Evolutionary conservation across 768 basidiomycete species (phyloP), one percentile per base, ranked within the genome.

Genomic region (Rhodotorula diobovata): DNA sequence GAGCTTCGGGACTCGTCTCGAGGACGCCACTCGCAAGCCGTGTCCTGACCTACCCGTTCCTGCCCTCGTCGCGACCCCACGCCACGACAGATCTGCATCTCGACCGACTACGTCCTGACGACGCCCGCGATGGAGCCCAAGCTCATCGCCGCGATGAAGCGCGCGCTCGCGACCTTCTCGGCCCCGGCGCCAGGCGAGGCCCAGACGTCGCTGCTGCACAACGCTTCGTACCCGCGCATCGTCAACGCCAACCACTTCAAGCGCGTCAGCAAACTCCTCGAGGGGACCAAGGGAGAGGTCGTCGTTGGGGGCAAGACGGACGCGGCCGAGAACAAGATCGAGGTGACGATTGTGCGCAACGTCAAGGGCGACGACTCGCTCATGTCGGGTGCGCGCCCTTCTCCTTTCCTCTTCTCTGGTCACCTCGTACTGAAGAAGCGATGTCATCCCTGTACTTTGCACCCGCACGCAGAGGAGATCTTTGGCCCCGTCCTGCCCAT

Each of bases 21-120:
- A n/a, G n/a, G n/a, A n/a, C n/a, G n/a, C n/a, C n/a, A n/a, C n/a
- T n/a, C n/a, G n/a, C n/a, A n/a, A n/a, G n/a, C n/a, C 51, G 2
- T 15, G 4, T 12, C 2, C 14, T 14, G 12, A 28, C 28, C 28
- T 39, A 30, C 28, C 20, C n/a, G 28, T n/a, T 41, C 30, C 0
- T 14, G 25, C 35, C 28, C 7, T 20, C 32, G 46, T 0, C 35
- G 34, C 39, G n/a, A n/a, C n/a, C n/a, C n/a, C n/a, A n/a, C n/a
- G n/a, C n/a, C n/a, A n/a, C n/a, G n/a, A 76, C 86, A 87, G 77
- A 92, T 93, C 66, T 90, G 93, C 78, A 93, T 93, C 61, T 86
- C 85, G 90, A 53, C 64, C 51, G 73, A 75, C 64, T 75, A 72
- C 65, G 48, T 72, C 35, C 65, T 72, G 23, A 67, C 65, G 46